A percentile compares a stretch with the other conserved stretches of the same genome.
phyloP scores from a whole-genome alignment of 352 stramenopile genomes.

The Phytopythium delawarense region DNA sequence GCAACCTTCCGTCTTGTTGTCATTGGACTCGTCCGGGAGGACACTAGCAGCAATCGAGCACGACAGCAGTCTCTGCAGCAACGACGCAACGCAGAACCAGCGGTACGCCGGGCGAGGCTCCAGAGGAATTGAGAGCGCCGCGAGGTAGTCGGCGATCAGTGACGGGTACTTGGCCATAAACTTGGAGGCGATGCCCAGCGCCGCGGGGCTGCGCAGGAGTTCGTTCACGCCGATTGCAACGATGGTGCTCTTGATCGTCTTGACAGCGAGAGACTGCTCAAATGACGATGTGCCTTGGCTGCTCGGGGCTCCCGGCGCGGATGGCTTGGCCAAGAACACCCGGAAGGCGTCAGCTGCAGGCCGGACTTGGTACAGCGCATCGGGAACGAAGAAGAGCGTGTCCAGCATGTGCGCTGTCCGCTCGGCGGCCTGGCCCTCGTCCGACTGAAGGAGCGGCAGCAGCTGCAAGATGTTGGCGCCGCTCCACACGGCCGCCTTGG shows the following conservation, averaged over 20 bases:
- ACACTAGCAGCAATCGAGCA: slow-evolving; percentile 34
- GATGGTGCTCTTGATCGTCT: slow-evolving; percentile 66
- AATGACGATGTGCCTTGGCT: slow-evolving; percentile 21
- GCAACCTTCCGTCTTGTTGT: background rate
- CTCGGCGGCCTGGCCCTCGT: slow-evolving; percentile 40
- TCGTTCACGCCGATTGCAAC: slow-evolving; percentile 63
- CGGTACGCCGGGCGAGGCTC: slow-evolving; percentile 70
- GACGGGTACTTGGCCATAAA: slow-evolving; percentile 65
- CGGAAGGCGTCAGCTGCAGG: slow-evolving; percentile 29
- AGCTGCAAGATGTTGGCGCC: slow-evolving; percentile 59
- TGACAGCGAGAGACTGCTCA: slow-evolving; percentile 42
- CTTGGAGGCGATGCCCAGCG: slow-evolving; percentile 46
- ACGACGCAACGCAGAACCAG: slow-evolving; percentile 73
- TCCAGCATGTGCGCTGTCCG: slow-evolving; percentile 36
- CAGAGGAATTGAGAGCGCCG: slow-evolving; percentile 51
- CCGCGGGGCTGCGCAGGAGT: slow-evolving; percentile 40
- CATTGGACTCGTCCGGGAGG: background rate
- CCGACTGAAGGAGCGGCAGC: slow-evolving; percentile 56
- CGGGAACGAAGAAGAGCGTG: slow-evolving; percentile 54
- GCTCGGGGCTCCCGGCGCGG: slow-evolving; percentile 9
- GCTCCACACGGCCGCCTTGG: slow-evolving; percentile 63
- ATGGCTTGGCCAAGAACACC: slow-evolving; percentile 42
- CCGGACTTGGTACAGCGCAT: slow-evolving; percentile 51
- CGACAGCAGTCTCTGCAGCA: slow-evolving; percentile 65
- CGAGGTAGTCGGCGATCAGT: slow-evolving; percentile 54